Conservation (phyloP, 345 rosid genomes). For the Linum usitatissimum region DNA sequence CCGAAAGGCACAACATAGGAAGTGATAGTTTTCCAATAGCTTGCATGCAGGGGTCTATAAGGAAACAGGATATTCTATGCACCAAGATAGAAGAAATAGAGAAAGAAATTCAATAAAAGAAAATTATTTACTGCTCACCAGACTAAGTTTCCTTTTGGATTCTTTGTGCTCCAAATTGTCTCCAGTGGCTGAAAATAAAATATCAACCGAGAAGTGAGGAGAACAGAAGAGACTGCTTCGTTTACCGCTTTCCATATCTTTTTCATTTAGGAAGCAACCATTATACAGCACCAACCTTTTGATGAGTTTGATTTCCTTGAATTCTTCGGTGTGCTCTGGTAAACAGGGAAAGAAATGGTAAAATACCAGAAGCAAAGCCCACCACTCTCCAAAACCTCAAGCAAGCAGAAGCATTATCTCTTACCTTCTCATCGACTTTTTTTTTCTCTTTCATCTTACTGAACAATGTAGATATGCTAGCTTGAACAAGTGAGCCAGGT, state of each 20-base stretch:
- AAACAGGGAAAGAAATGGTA: background rate
- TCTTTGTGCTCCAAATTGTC: slow-evolving; percentile 21
- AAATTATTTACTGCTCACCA: slow-evolving; percentile 21
- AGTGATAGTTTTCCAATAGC: background rate
- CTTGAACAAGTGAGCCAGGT: slow-evolving; percentile 57
- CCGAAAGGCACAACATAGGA: background rate
- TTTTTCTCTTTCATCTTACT: slow-evolving; percentile 25
- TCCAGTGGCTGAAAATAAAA: slow-evolving; percentile 23
- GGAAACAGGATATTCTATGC: background rate
- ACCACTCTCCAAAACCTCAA: background rate
- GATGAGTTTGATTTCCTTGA: slow-evolving; percentile 23
- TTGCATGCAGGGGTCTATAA: background rate
- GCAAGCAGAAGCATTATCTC: background rate
- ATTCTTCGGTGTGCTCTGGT: slow-evolving; percentile 23
- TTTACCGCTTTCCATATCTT: background rate
- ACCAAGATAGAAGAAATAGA: background rate
- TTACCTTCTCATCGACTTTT: slow-evolving; percentile 51
- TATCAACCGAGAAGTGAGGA: slow-evolving; percentile 1
- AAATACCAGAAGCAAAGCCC: background rate
- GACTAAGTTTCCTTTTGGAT: slow-evolving; percentile 23
- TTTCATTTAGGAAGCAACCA: slow-evolving; percentile 12
- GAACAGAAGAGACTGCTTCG: slow-evolving; percentile 1
- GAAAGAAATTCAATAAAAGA: slow-evolving; percentile 3
- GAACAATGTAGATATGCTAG: slow-evolving; percentile 62
- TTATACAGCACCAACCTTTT: slow-evolving; percentile 27